Base-by-base conservation (phyloP, 2,329 filamentous ascomycete species). In the Pseudocercospora pini-densiflorae region DNA sequence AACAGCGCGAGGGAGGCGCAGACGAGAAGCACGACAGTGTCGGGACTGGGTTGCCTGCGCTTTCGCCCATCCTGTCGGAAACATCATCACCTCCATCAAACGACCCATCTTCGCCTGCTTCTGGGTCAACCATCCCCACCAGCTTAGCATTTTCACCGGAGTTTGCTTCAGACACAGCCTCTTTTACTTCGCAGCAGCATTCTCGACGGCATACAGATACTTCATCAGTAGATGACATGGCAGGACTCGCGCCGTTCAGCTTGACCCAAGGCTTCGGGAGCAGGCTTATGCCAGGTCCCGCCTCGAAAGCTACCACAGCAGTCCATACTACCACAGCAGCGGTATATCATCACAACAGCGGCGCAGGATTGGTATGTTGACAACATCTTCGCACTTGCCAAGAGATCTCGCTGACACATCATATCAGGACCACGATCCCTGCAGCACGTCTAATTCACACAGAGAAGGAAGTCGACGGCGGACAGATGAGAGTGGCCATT, bases 401-500 rank as follows among this genome's bases (percentile, higher is more conserved):
- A 23, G 29, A 31, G 1, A 14, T 19, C n/a, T 19, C 27, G 55
- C 55, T 58, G 9, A 58, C 55, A 36, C 16, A 6, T 58, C 31
- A 21, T 40, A 9, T 43, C 16, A 58, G 57, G 24, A 43, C 24
- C 5, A 36, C 29, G 55, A 43, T 21, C 29, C 31, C 31, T 21
- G 55, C 23, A 43, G 2, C 24, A 10, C 33, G 19, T 27, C 47
- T 5, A 29, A 45, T 3, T 23, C 16, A 31, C 59, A 21, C 5
- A 16, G n/a, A 7, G 33, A 59, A n/a, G 67, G 61, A 16, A 62
- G 64, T 29, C 60, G 61, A 21, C 51, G 67, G 57, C 45, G 64
- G 31, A 68, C 64, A 45, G 69, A 72, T 27, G 69, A 72, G 45
- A 73, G 68, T 65, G 64, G 61, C 58, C 66, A 66, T 40, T 53